Evolutionary conservation across 1,284 basidiomycete genomes (phyloP), one percentile per base, ranked within the genome.

Genomic region (Cutaneotrichosporon spelunceum): DNA sequence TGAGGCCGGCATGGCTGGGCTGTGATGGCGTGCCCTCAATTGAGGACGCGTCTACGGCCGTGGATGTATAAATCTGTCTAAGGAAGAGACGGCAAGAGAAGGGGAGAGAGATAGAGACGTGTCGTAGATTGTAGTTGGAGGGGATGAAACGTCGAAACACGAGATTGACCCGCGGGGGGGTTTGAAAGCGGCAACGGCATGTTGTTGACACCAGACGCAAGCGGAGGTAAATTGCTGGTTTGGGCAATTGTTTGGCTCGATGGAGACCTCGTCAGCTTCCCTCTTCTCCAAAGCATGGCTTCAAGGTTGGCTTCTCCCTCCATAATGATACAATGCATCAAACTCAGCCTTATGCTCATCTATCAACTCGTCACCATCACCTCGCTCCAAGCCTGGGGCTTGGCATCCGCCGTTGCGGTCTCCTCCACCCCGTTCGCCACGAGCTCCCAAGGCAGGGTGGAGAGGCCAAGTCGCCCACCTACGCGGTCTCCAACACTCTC

Each of bases 1-100:
- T 8, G 67, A 30, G 9, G 72, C 66, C 4, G 74, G 60, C 73
- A 75, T 75, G 36, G 21, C 64, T 58, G 8, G 33, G 21, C n/a
- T 4, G 11, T 44, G 24, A 13, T 47, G 45, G 6, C 7, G 39
- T n/a, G 26, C 33, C 7, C 21, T 39, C 27, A 33, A 21, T 10
- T 11, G 45, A 47, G 45, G 45, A 47, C 45, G 45, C 24, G 45
- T 42, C 19, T 19, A n/a, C 19, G 19, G 39, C n/a, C 39, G 39
- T 42, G 16, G 19, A 42, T 42, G 7, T 16, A 42, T 19, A 8
- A 7, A 42, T n/a, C 3, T 42, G 39, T 42, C 19, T 16, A 39
- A 16, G 9, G 36, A 19, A 19, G 11, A 5, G 16, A 39, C 14
- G 36, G 36, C 30, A 36, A 36, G 34, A n/a, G 39, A n/a, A 11